These are phyloP conservation scores for Sclerotinia glacialis DNA, from an alignment of 2,329 filamentous ascomycete genomes.

Conservation along the genomic window DNA sequence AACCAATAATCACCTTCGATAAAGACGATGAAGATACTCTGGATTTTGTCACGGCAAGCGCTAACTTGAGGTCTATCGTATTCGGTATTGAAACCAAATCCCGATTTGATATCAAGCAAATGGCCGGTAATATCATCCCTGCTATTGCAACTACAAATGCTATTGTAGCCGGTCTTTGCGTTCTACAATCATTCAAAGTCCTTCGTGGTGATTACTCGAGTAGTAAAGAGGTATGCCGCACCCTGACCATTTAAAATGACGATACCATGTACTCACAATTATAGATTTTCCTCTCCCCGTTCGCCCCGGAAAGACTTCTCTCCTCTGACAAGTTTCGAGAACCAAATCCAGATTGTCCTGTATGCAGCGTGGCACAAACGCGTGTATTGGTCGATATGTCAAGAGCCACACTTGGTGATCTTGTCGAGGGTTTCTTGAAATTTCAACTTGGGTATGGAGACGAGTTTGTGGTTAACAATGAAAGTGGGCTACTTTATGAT, in stretches of 20 bases:
- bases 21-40: constrained; percentile 95
- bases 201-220: constrained; percentile 67
- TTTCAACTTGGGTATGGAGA: constrained; percentile 71
- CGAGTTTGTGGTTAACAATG: constrained; percentile 75
- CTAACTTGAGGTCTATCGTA: constrained; percentile 83
- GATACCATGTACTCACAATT: constrained; percentile 8
- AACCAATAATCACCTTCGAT: constrained; percentile 79
- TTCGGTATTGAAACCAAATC: constrained; percentile 87
- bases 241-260: constrained; percentile 8
- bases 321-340: constrained; percentile 54
- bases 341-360: constrained; percentile 79
- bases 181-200: constrained; percentile 90
- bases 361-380: constrained; percentile 73
- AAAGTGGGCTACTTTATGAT: constrained; percentile 80
- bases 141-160: constrained; percentile 98
- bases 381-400: constrained; percentile 66
- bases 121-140: constrained; percentile 98
- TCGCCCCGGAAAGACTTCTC: constrained; percentile 56
- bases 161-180: constrained; percentile 88
- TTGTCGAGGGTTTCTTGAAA: constrained; percentile 74
- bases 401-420: constrained; percentile 70
- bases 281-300: constrained; percentile 75
- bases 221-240: constrained; percentile 64
- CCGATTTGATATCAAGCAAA: constrained; percentile 96
- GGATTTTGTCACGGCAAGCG: constrained; percentile 87